These are phyloP conservation scores for Pisolithus sp. DNA, from an alignment of 768 basidiomycete species.

Conservation along the genomic window DNA sequence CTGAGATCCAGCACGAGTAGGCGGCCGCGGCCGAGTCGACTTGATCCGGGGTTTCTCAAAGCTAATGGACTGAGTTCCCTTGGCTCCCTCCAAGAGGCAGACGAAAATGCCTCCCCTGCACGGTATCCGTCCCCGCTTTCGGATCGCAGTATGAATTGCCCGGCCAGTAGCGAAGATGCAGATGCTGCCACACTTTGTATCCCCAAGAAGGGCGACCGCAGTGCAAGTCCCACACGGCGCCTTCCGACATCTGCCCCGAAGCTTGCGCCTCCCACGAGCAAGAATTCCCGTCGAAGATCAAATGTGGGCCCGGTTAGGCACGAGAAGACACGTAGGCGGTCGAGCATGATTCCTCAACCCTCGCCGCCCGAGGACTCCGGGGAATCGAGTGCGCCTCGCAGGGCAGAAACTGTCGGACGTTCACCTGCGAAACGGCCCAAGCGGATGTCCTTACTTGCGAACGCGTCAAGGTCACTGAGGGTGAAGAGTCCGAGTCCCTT, in stretches of 20 bases:
- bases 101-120: constrained; percentile 46
- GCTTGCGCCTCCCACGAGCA: constrained; percentile 28
- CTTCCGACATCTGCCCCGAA: constrained; percentile 41
- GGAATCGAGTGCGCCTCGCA: constrained; percentile 30
- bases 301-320: constrained; percentile 69
- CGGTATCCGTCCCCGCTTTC: constrained; percentile 39
- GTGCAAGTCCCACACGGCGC: constrained; percentile 44
- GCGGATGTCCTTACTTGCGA: constrained; percentile 48
- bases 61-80: constrained; percentile 44
- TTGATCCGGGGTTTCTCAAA: constrained; percentile 65
- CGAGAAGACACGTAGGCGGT: constrained; percentile 68
- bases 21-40: constrained; percentile 56
- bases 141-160: constrained; percentile 62
- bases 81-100: constrained; percentile 65
- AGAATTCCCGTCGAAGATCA: constrained; percentile 53
- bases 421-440: constrained; percentile 59
- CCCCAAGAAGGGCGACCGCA: constrained; percentile 30
- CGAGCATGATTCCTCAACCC: constrained; percentile 74
- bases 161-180: constrained; percentile 20
- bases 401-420: constrained; percentile 34
- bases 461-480: constrained; percentile 30
- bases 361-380: constrained; percentile 38
- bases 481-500: constrained; percentile 27
- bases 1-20: constrained; percentile 21
- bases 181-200: constrained; percentile 17